Base-by-base conservation (phyloP, 2,329 filamentous ascomycete species). In the Fusarium nodosum region DNA sequence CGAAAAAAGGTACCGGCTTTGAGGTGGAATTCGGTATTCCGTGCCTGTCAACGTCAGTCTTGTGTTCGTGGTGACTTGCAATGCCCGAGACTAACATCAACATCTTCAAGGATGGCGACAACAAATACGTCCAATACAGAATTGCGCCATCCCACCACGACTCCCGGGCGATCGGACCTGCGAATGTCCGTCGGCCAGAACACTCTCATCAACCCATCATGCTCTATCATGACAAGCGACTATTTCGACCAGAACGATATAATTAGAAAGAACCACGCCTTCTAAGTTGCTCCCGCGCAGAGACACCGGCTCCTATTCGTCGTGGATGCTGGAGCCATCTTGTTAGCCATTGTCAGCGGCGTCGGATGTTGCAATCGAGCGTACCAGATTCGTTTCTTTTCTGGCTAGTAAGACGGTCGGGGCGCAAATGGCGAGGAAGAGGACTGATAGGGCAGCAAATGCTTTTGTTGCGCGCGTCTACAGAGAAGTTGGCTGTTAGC, bases 101-200 rank as follows among this genome's bases (percentile, higher is more conserved):
- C 93, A 82, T 96, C 92, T 77, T 97, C 93, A 66, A 99, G 83
- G 47, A 98, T 88, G 28, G 93, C 91, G 51, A 98, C 90, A 38
- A 98, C 94, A 75, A 98, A 92, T 47, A 98, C 85, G 80, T 99
- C 96, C 54, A 94, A 84, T 48, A 91, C 90, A 38, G 95, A 97
- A 80, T 99, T 99, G 75, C 92, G 90, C 93, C 95, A 99, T 76
- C 96, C 96, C 47, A 99, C 92, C 69, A 99, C 89, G 64, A 97
- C 92, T 45, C 95, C 96, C 42, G 93, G 88, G 60, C 88, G 85
- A 72, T 89, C 87, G 57, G 90, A 92, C 79, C 85, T 87, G 56
- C 88, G 86, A 76, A 93, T 89, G 82, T 97, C 94, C 76, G 92
- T 92, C 76, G 96, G 97, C 96, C 96, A 99, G 84, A 99, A 98